Conservation (phyloP, 371 early-diverging fungal genomes). For the Quaeritorhiza haematococci region DNA sequence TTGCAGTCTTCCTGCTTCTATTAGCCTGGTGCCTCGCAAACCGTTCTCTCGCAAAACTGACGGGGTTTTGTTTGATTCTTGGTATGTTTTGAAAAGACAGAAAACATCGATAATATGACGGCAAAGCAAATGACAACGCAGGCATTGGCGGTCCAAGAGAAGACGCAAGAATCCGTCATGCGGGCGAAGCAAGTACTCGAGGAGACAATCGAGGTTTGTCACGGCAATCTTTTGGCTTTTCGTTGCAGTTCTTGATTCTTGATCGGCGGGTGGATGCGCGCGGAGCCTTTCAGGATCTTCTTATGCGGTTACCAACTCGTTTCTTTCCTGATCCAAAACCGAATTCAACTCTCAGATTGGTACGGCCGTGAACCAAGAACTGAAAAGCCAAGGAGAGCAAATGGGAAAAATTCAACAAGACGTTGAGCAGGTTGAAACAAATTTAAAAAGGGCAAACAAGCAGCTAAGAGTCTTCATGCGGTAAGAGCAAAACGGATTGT, state of each 20-base stretch:
- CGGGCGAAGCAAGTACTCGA: slow-evolving; percentile 38
- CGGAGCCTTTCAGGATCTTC: not conserved
- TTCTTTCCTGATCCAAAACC: not conserved
- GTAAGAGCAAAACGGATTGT: slow-evolving; percentile 11
- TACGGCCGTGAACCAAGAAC: slow-evolving; percentile 32
- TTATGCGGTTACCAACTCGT: not conserved
- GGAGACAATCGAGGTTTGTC: slow-evolving; percentile 44
- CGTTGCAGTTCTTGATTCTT: not conserved
- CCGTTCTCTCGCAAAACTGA: not conserved
- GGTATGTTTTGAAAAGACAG: no score
- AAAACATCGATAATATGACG: slow-evolving; percentile 44
- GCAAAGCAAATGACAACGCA: slow-evolving; percentile 43
- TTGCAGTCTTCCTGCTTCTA: no score
- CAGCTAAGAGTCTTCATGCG: slow-evolving; percentile 49
- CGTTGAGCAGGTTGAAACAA: slow-evolving; percentile 45
- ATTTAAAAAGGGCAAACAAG: slow-evolving; percentile 52
- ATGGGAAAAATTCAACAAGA: slow-evolving; percentile 43
- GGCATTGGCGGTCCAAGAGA: slow-evolving; percentile 41
- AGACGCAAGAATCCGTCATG: slow-evolving; percentile 37
- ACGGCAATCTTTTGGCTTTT: not conserved
- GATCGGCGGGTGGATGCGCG: not conserved
- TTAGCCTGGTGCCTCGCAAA: no score
- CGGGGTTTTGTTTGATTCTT: not conserved
- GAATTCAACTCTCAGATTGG: slow-evolving; percentile 31
- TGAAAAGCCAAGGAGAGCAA: slow-evolving; percentile 48